These are phyloP conservation scores for Scopulariopsis brevicaulis DNA, from an alignment of 2,329 filamentous ascomycete genomes.

Conservation along the genomic window DNA sequence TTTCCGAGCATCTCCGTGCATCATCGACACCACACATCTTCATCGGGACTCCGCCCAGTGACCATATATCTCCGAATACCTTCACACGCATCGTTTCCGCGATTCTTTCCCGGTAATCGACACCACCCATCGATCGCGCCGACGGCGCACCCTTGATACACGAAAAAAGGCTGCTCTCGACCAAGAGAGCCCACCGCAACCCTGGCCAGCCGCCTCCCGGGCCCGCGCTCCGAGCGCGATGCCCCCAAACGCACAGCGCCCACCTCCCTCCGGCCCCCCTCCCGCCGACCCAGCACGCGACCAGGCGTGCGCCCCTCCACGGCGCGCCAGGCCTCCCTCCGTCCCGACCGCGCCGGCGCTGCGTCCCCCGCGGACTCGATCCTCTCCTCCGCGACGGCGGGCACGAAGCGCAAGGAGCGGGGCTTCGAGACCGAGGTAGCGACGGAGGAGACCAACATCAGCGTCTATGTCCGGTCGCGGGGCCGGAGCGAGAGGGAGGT, in stretches of 20 bases:
- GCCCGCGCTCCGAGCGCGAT: constrained; percentile 4
- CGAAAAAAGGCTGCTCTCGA: neutral
- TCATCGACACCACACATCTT: neutral
- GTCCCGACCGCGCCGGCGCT: constrained; percentile 22
- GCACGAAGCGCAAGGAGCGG: constrained; percentile 75
- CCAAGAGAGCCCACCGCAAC: neutral
- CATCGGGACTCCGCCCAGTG: neutral
- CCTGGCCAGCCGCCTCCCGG: neutral
- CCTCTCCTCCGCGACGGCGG: constrained; percentile 41
- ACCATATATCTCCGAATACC: neutral
- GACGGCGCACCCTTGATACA: neutral
- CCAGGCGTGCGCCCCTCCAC: neutral
- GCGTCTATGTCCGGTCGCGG: constrained; percentile 89
- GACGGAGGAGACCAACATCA: constrained; percentile 86
- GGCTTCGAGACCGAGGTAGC: constrained; percentile 63
- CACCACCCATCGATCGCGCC: neutral
- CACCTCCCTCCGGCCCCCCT: constrained; percentile 3
- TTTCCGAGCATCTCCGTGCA: neutral
- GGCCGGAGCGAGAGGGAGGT: constrained; percentile 90
- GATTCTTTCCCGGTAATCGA: neutral
- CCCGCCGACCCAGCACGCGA: constrained; percentile 5
- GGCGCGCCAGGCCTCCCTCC: neutral
- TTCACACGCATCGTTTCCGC: neutral
- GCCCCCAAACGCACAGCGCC: constrained; percentile 6
- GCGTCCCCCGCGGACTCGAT: constrained; percentile 63